These are phyloP conservation scores for Neckera pumila DNA, from an alignment of 225 moss, liverwort and hornwort species.

Conservation along the genomic window DNA sequence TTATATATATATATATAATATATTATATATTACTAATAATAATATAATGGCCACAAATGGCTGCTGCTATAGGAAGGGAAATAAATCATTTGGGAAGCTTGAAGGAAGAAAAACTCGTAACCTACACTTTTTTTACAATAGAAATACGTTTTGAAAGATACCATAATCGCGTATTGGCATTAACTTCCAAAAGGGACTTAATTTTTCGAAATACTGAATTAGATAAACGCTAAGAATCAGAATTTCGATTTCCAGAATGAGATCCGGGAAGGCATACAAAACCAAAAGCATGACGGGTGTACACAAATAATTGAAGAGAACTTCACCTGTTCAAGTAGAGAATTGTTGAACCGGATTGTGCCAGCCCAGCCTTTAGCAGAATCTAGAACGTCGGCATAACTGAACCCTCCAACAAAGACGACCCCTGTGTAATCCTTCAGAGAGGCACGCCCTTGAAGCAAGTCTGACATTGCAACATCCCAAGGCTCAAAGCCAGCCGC, in stretches of 20 bases:
- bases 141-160: neutral
- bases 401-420: conserved; percentile 93
- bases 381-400: conserved; percentile 95
- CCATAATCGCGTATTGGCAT: neutral
- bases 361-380: conserved; percentile 99
- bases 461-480: conserved; percentile 96
- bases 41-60: too few species aligned
- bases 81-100: neutral
- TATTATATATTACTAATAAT: too few species aligned
- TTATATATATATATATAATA: too few species aligned
- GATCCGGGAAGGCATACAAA: neutral
- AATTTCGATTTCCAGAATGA: neutral
- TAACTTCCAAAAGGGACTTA: neutral
- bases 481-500: conserved; percentile 95
- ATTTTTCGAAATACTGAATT: neutral
- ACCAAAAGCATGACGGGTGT: neutral
- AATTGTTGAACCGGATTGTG: conserved; percentile 79
- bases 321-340: conserved; percentile 61
- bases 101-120: neutral
- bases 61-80: neutral
- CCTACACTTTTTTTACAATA: neutral
- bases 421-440: conserved; percentile 62
- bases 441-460: conserved; percentile 53
- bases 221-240: neutral
- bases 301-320: neutral